A percentile compares a stretch with the other conserved stretches of the same genome.
Conservation (phyloP, 345 rosid species). For the Ceriops zippeliana region DNA sequence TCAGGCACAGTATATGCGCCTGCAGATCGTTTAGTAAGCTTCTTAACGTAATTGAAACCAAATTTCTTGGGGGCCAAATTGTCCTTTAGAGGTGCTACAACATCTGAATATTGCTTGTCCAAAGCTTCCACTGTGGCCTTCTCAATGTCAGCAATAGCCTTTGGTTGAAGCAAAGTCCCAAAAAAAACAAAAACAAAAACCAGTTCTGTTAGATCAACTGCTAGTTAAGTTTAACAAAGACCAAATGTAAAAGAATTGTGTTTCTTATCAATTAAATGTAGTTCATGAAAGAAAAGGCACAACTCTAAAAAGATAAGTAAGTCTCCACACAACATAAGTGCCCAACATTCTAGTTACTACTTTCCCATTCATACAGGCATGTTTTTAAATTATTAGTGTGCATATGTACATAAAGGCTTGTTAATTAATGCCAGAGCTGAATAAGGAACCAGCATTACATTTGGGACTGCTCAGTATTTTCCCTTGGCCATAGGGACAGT, state of each 20-base stretch:
- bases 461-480: too few species aligned
- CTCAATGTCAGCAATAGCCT: slow-evolving; percentile 97
- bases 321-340: neutral
- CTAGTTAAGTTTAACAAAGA: too few species aligned
- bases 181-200: neutral
- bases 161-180: slow-evolving; percentile 1
- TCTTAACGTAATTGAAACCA: slow-evolving; percentile 88
- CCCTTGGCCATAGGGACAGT: too few species aligned
- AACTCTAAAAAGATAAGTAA: slow-evolving; percentile 1
- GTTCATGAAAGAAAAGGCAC: neutral
- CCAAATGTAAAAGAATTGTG: too few species aligned
- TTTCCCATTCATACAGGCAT: too few species aligned
- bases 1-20: slow-evolving; percentile 74
- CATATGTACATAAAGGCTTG: too few species aligned
- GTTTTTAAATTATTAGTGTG: too few species aligned
- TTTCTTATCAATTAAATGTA: too few species aligned
- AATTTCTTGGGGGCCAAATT: slow-evolving; percentile 83
- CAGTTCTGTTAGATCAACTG: neutral
- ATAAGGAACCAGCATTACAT: too few species aligned
- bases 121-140: slow-evolving; percentile 87
- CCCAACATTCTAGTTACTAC: too few species aligned
- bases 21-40: slow-evolving; percentile 75
- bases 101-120: slow-evolving; percentile 95
- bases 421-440: too few species aligned
- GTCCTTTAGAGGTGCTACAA: slow-evolving; percentile 83